Evolutionary conservation across 805 yeast genomes (phyloP).

Genomic region (Cyberlindnera saturnus): DNA sequence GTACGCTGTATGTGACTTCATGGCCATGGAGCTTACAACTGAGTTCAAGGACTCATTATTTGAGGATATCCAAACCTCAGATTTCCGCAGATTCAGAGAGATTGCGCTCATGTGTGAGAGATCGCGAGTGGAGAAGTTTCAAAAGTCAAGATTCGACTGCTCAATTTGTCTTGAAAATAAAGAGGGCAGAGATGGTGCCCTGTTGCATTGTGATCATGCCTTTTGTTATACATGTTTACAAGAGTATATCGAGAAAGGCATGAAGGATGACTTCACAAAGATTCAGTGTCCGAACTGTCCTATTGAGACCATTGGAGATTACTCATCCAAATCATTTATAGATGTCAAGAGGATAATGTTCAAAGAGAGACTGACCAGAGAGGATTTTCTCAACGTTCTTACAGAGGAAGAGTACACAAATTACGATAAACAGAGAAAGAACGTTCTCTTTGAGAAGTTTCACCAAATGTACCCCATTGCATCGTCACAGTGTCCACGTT

Average conservation of each 20-base stretch:
- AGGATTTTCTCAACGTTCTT: conserved; percentile 29
- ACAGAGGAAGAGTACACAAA: conserved; percentile 26
- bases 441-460: conserved; percentile 37
- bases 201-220: conserved; percentile 39
- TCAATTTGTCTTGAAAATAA: conserved; percentile 49
- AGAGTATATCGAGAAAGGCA: conserved; percentile 30
- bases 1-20: neutral
- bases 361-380: conserved; percentile 32
- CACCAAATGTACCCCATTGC: conserved; percentile 40
- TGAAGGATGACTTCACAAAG: conserved; percentile 18
- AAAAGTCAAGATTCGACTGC: conserved; percentile 38
- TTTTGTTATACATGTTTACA: conserved; percentile 42
- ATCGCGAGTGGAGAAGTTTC: conserved; percentile 25
- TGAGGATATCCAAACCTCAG: neutral
- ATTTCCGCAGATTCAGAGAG: neutral
- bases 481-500: conserved; percentile 48
- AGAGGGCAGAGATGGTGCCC: conserved; percentile 37
- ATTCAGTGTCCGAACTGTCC: conserved; percentile 54
- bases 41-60: neutral
- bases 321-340: conserved; percentile 18
- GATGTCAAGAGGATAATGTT: conserved; percentile 34
- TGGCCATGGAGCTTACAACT: neutral
- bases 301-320: conserved; percentile 15
- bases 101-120: conserved; percentile 19
- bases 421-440: conserved; percentile 33